These are phyloP conservation scores for Rosa rugosa DNA, from an alignment of 306 rosid species.

Conservation along the genomic window DNA sequence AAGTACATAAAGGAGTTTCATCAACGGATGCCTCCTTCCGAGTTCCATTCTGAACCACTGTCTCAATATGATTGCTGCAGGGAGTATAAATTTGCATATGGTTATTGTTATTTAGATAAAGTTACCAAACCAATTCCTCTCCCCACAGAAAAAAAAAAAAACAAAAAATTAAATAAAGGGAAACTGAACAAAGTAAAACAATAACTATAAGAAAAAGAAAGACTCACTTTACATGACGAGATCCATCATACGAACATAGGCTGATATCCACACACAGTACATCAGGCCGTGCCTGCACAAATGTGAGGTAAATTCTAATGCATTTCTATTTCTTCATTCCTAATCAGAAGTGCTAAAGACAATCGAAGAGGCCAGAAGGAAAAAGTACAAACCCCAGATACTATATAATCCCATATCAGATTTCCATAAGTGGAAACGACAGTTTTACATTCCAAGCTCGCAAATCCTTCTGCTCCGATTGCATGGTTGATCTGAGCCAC, in stretches of 20 bases:
- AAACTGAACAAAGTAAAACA: not conserved
- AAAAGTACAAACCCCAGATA: constrained; percentile 50
- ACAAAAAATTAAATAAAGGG: not conserved
- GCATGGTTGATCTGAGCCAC: constrained; percentile 78
- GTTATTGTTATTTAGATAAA: constrained; percentile 15
- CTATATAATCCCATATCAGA: constrained; percentile 61
- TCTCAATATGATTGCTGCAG: constrained; percentile 59
- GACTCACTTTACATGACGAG: constrained; percentile 35
- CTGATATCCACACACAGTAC: constrained; percentile 53
- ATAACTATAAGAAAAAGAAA: constrained; percentile 19
- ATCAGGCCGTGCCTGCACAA: constrained; percentile 58
- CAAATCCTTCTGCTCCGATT: constrained; percentile 69
- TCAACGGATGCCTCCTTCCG: constrained; percentile 23
- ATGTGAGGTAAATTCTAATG: constrained; percentile 8
- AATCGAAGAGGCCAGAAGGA: not conserved
- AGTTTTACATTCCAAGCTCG: constrained; percentile 64
- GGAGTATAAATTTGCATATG: constrained; percentile 16
- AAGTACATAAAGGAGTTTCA: constrained; percentile 49
- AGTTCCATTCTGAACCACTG: constrained; percentile 46
- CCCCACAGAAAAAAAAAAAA: not conserved
- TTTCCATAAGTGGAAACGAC: constrained; percentile 52
- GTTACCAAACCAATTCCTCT: not conserved
- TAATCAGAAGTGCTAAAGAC: constrained; percentile 4
- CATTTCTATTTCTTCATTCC: constrained; percentile 12
- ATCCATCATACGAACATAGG: constrained; percentile 40